Evolutionary conservation across 768 basidiomycete species (phyloP), one percentile per base, ranked within the genome.

Genomic region (Amanita pseudoporphyria): DNA sequence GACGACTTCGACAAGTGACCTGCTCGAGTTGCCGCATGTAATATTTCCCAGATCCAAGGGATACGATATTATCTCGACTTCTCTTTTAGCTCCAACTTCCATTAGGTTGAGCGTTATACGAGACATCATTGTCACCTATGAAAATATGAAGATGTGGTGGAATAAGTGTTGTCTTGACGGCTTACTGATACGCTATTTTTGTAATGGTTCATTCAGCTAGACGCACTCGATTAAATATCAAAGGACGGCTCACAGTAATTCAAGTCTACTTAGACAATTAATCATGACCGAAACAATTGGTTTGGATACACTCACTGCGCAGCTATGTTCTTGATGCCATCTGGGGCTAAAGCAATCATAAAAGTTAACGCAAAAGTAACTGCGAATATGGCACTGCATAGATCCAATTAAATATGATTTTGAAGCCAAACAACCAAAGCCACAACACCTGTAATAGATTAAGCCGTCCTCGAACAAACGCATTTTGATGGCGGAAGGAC

Each of bases 51-150:
- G n/a, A n/a, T n/a, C n/a, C n/a, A n/a, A n/a, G 21, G 36, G 1
- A 2, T 10, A 28, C 14, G 38, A 14, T 19, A 19, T 47, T 12
- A 16, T 14, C 19, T 37, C 33, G 9, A 47, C 26, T 5, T 13
- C 26, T 12, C 18, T 22, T 24, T 16, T 37, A 3, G 45, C 33
- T 9, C 45, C 45, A 14, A 9, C 33, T 60, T 73, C 76, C 61
- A 66, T 76, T 9, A 83, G 67, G 58, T 75, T 77, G 21, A 83
- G 70, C 1, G 81, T 82, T 43, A 84, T 82, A 6, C 82, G 72
- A 3, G 79, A 82, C 72, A 82, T 81, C 77, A 82, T 84, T 0
- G 78, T 69, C 9, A 83, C 78, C 63, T 74, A 57, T 14, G 6
- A 18, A 18, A 31, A 9, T 22, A 3, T 36, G n/a, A 42, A 49